These are phyloP conservation scores for Pleurotus cornucopiae DNA, from an alignment of 768 basidiomycete species.

Conservation along the genomic window DNA sequence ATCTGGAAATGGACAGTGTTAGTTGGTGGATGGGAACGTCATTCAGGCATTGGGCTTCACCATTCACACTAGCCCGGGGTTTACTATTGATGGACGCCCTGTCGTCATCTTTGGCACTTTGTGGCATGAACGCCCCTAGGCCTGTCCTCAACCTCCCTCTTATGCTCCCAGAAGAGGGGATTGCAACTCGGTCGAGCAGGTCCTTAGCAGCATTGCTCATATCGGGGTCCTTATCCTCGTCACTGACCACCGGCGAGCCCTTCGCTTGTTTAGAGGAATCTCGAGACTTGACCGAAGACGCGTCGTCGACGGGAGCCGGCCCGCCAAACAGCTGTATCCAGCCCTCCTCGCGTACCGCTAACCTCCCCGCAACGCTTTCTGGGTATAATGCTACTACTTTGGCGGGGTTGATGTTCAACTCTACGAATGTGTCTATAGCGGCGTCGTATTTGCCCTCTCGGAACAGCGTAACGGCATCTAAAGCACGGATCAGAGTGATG, in stretches of 20 bases:
- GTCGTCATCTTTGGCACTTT: conserved; percentile 50
- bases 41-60: conserved; percentile 16
- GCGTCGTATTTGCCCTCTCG: conserved; percentile 60
- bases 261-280: conserved; percentile 16
- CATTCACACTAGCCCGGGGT: conserved; percentile 27
- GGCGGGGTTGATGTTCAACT: conserved; percentile 88
- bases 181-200: conserved; percentile 26
- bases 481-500: conserved; percentile 52
- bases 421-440: conserved; percentile 85
- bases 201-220: conserved; percentile 14
- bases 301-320: conserved; percentile 32
- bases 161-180: conserved; percentile 36
- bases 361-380: conserved; percentile 71
- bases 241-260: background rate
- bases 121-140: conserved; percentile 47
- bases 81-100: conserved; percentile 42
- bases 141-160: conserved; percentile 50
- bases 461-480: conserved; percentile 81
- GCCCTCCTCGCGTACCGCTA: conserved; percentile 60
- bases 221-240: conserved; percentile 17
- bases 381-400: conserved; percentile 91
- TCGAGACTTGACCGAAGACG: conserved; percentile 19
- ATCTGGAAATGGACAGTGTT: conserved; percentile 32
- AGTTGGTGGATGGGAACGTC: background rate
- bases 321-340: conserved; percentile 90